Conservation (phyloP, 352 stramenopile genomes). For the Globisporangium lucens region DNA sequence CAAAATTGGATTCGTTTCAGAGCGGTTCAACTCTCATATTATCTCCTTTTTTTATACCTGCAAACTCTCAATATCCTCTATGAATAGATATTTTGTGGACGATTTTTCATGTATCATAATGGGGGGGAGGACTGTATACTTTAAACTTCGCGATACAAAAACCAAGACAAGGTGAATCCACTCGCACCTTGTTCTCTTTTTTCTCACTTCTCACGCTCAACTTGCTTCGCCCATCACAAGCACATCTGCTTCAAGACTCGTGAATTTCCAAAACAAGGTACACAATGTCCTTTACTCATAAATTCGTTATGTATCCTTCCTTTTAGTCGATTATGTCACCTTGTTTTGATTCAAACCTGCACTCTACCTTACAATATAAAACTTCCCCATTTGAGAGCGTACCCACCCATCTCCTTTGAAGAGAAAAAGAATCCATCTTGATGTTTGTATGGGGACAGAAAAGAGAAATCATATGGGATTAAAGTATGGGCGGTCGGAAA, state of each 20-base stretch:
- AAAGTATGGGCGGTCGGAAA: constrained; percentile 4
- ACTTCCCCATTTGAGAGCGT: not conserved
- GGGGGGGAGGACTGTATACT: too few relatives aligned
- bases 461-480: constrained; percentile 6
- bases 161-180: not conserved
- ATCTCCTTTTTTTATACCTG: too few relatives aligned
- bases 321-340: not conserved
- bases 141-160: not conserved
- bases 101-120: too few relatives aligned
- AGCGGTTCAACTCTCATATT: too few relatives aligned
- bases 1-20: too few relatives aligned
- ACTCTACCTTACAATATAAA: not conserved
- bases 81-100: too few relatives aligned
- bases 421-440: constrained; percentile 18
- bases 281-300: not conserved
- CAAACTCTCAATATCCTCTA: too few relatives aligned
- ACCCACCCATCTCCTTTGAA: not conserved
- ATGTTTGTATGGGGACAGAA: constrained; percentile 8
- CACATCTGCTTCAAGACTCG: not conserved
- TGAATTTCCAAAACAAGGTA: not conserved
- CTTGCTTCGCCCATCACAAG: not conserved
- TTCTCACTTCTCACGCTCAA: not conserved
- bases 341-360: not conserved
- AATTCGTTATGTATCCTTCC: not conserved
- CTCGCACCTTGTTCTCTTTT: not conserved